Evolutionary conservation across 768 basidiomycete genomes (phyloP), one percentile per base, ranked within the genome.

Genomic region (Agrocybe praecox): DNA sequence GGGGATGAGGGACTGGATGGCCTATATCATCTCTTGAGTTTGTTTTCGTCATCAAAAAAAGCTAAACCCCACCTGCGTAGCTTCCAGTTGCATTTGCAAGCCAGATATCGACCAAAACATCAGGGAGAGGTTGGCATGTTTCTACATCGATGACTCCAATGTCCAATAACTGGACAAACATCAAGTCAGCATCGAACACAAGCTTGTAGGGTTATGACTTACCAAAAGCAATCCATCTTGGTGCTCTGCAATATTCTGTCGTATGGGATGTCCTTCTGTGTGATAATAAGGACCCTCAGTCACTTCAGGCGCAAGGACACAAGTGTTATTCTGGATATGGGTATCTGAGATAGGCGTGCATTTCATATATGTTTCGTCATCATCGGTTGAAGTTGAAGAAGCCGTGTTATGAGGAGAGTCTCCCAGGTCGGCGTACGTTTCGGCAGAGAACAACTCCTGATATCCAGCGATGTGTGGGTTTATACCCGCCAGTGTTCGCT

Each of bases 51-150:
- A 29, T 18, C 43, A 49, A 19, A 40, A 29, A 17, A 11, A 12
- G 52, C 29, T 56, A 10, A 52, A 14, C 5, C 67, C 14, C 46
- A 75, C 80, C 81, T n/a, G 81, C 77, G 56, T 84, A 84, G 51
- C 71, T 71, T 0, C 82, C 82, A 0, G 82, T 84, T 6, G 82
- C 78, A 57, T 84, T 84, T 3, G 82, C 80, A 59, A 81, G 80
- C 82, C 82, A 84, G 43, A 84, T 79, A 56, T 84, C 82, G 2
- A 84, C 81, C n/a, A 84, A 72, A 32, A 81, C 80, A 52, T 84
- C 80, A 0, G 81, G 80, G 0, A 82, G 70, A 5, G 82, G 82
- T 56, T 77, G 68, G 68, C 82, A 84, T 15, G 82, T 83, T 58
- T 84, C 78, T 0, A 84, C 78, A 52, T 84, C 82, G 21, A 84